Evolutionary conservation across 352 stramenopile species (phyloP).

Genomic region (Globisporangium solare): DNA sequence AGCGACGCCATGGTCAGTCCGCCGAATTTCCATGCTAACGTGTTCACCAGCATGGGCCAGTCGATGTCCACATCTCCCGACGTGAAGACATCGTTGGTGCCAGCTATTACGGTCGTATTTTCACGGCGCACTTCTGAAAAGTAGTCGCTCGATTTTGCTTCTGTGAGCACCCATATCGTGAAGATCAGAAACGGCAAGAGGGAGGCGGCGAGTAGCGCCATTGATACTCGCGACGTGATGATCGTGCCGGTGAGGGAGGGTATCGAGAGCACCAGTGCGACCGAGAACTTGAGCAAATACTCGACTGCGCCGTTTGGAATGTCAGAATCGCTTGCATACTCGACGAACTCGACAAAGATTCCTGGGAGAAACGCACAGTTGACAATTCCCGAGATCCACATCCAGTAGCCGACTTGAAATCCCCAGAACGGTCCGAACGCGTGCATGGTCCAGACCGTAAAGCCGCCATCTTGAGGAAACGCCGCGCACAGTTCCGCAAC

Average conservation of each 20-base stretch:
- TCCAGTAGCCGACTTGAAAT: slow-evolving; percentile 66
- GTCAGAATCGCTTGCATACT: not conserved
- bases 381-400: slow-evolving; percentile 71
- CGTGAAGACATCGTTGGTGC: not conserved
- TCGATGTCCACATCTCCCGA: slow-evolving; percentile 22
- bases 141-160: not conserved
- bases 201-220: slow-evolving; percentile 10
- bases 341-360: slow-evolving; percentile 15
- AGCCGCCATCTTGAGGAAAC: slow-evolving; percentile 80
- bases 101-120: slow-evolving; percentile 2
- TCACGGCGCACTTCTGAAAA: slow-evolving; percentile 3
- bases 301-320: not conserved
- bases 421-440: slow-evolving; percentile 86
- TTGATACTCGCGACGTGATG: slow-evolving; percentile 11
- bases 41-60: slow-evolving; percentile 81
- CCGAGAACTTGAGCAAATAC: slow-evolving; percentile 16
- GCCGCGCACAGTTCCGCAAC: slow-evolving; percentile 84
- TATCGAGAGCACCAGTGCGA: slow-evolving; percentile 13
- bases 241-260: slow-evolving; percentile 19
- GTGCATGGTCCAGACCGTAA: slow-evolving; percentile 85
- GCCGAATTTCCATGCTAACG: slow-evolving; percentile 94
- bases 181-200: slow-evolving; percentile 19
- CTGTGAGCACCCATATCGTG: slow-evolving; percentile 13
- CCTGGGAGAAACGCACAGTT: slow-evolving; percentile 54
- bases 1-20: slow-evolving; percentile 78